Base-by-base conservation (phyloP, 495 filamentous ascomycete species). In the Polyplosphaeria fusca region DNA sequence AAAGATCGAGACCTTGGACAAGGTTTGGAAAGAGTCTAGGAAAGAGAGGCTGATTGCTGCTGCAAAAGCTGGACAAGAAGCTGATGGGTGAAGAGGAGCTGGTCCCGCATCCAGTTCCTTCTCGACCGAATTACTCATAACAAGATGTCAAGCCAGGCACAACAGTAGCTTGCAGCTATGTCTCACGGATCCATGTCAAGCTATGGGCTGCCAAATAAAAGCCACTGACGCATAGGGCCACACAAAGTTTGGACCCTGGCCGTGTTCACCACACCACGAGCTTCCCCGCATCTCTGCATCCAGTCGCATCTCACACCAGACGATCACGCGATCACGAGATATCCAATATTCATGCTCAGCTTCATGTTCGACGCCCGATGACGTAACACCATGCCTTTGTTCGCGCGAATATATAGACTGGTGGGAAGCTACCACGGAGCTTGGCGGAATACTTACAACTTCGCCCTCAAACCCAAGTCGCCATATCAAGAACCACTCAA, bases 1-100 rank as follows among this genome's bases (percentile, higher is more conserved):
- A 0, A 95, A 89, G 78, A 84, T 97, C 47, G 91, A 96, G 50
- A 75, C 66, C 0, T 76, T 90, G 76, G 86, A 96, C 63, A 81
- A 80, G 65, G 72, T 73, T 27, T 97, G 93, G 91, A 78, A 76
- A 51, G 83, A 86, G 24, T 79, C 80, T 14, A 76, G 89, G 63
- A 86, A 95, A 68, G 79, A 76, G 54, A 77, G 79, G 55, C 68
- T 98, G 52, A 80, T 79, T 68, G 75, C 76, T 47, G 82, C 76
- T 32, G 69, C 56, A 42, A 60, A 48, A 22, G 55, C 30, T 25
- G 24, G 25, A 46, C 42, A 52, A 23, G 50, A 57, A 18, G 54
- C 18, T 47, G 41, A 40, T 5, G 28, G 2, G 24, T 5, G 28
- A 42, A 20, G 5, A 42, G 14, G 30, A n/a, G n/a, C n/a, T 14